Evolutionary conservation across 2,329 filamentous ascomycete genomes (phyloP), one percentile per base, ranked within the genome.

Genomic region (Aspergillus luchuensis): DNA sequence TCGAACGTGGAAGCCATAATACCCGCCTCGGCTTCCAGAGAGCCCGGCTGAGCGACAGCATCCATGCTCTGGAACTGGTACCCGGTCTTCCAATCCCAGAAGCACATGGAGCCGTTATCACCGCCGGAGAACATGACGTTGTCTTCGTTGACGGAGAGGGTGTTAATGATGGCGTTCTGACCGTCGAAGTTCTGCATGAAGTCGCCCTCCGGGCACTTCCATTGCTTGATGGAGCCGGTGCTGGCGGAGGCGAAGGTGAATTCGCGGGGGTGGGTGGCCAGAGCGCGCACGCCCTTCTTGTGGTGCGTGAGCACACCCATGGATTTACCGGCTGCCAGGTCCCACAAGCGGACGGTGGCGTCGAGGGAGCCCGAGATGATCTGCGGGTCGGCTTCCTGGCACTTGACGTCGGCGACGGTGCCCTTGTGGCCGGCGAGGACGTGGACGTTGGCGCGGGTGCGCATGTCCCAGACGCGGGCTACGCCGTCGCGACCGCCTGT

Each of bases 181-280:
- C 94, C 94, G 47, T 97, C 91, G 71, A 98, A 98, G 74, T 98
- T 98, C 77, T 97, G 93, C 95, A 99, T 99, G 74, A 99, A 98
- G 15, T 92, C 92, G 39, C 94, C 96, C 74, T 97, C 92, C 1
- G 96, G 96, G 68, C 93, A 98, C 76, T 98, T 97, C 94, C 95
- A 99, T 79, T 99, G 95, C 82, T 99, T 99, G 79, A 99, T 97
- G 74, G 91, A 93, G 23, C 91, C 90, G 0, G 94, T 93, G 71
- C 92, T 96, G 47, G 90, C 95, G 62, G 87, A 93, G 4, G 95
- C 95, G 74, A 99, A 99, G 0, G 96, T 99, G 74, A 97, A 99
- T 76, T 99, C 95, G 62, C 87, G 87, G 0, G 96, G 95, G 73
- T 99, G 95, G 3, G 89, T 84, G 10, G 91, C 87, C 11, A 99